Base-by-base conservation (phyloP, 2,329 filamentous ascomycete genomes). In the Plenodomus biglobosus region DNA sequence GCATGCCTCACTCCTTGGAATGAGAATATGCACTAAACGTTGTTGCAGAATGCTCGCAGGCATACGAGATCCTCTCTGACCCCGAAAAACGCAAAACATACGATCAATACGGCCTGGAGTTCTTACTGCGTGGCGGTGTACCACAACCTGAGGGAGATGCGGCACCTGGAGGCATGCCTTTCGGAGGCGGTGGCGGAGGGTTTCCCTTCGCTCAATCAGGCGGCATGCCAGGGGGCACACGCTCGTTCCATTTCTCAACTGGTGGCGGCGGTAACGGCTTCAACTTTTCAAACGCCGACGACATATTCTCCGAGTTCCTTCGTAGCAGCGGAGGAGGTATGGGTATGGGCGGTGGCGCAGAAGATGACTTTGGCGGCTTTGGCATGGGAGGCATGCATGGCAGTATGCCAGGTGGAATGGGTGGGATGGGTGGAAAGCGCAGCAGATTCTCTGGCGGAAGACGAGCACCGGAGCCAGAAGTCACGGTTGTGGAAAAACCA, bases 31-130 rank as follows among this genome's bases (percentile, higher is more conserved):
- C 38, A 17, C 38, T 16, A 18, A 24, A 16, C 41, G 15, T 11
- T 21, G 38, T 30, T 39, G 36, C 54, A 83, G 94, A 97, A 73
- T 88, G 91, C 57, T 96, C 91, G 1, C 92, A 97, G 76, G 94
- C 94, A 48, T 99, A 96, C 77, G 94, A 99, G 76, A 95, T 99
- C 62, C 85, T 99, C 2, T 95, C 90, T 53, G 94, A 99, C 66
- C 92, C 92, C 51, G 92, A 97, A 71, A 99, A 97, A 76, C 87
- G 94, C 66, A 94, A 95, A 74, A 86, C 86, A 36, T 99, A 99
- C 72, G 94, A 99, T 71, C 86, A 92, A 69, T 96, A 86, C 73
- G 94, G 94, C 54, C 86, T 97, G 53, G 94, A 97, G 65, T 96
- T 92, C 76, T 81, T 99, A 42, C 80, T 95, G 24, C 86, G 87